Evolutionary conservation across 345 rosid genomes (phyloP), one percentile per base, ranked within the genome.

Genomic region (Gossypium mustelinum): DNA sequence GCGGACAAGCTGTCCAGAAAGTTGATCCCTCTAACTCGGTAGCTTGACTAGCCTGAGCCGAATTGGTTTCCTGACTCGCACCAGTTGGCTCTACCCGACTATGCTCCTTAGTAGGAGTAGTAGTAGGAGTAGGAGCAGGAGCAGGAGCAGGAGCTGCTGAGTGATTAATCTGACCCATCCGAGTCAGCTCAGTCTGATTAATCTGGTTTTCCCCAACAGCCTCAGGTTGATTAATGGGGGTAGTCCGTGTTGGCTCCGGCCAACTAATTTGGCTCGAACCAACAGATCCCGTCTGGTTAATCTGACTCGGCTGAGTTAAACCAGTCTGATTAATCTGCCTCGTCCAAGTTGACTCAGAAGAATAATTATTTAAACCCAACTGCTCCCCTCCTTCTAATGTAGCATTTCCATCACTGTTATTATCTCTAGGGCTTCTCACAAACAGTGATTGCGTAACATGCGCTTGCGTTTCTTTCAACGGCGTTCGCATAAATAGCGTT

Each of bases 1-100:
- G 93, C 0, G 98, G 99, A 27, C 99, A 91, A 50, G 96, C 86
- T 0, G 99, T 95, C 99, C 98, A 93, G 82, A 95, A 93, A 75
- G 89, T 85, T 17, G 85, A 79, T 14, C 41, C 80, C 76, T 34
- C 59, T 73, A 70, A 73, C 72, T 76, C 58, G 0, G 75, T 44
- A 57, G 18, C 71, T 72, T 80, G 73, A 11, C 22, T 74, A 17
- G 78, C 63, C 2, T 50, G 86, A 48, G 63, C 54, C 47, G 79
- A 68, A 73, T 81, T 72, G 10, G 73, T 43, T 16, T 14, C 60
- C 18, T 22, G 62, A 25, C 63, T 25, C 12, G 17, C 39, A 34
- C 17, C 9, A 20, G 13, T 58, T 4, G 29, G 24, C 24, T 58
- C 29, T 34, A 34, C 41, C 41, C 41, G 41, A 12, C 6, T 58